Base-by-base conservation (phyloP, 2,329 filamentous ascomycete species). In the Aureobasidium leucospermi region DNA sequence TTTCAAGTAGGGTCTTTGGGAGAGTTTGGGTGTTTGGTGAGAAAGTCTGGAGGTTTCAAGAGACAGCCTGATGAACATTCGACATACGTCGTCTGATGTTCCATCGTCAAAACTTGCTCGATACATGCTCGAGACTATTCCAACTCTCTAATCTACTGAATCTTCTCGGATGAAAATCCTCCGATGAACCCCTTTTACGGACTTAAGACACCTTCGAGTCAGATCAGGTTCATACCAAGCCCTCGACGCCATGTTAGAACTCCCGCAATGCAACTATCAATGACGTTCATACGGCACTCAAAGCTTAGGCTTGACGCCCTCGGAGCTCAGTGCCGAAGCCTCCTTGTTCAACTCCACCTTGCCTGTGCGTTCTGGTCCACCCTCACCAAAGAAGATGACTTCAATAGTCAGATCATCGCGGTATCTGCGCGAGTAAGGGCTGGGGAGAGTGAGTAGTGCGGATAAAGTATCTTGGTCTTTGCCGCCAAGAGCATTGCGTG, bases 321-420 rank as follows among this genome's bases (percentile, higher is more conserved):
- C 60, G 36, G 52, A 38, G 64, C 64, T 49, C 2, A 66, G 67
- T 28, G 69, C 71, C 62, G 87, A 96, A 1, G 94, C 94, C 69
- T 96, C 93, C 64, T 87, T 79, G 74, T 97, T 99, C 60, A 96
- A 73, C 5, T 87, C 83, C 5, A 97, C 87, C 63, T 87, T 86
- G 38, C 92, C 91, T 32, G 82, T 88, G 71, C 86, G 86, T 57
- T 86, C 70, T 66, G 96, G 85, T 51, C 85, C 69, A 38, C 87
- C 84, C 65, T 94, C 84, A 62, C 94, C 94, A 68, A 99, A 99
- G 81, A 99, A 99, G 69, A 99, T 96, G 62, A 99, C 94, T 73
- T 99, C 90, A 15, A 99, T 93, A 0, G 94, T 99, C 63, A 99
- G 77, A 71, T 99, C 94, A 71, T 99, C 94, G 66, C 93, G 85